Evolutionary conservation across 345 rosid species (phyloP), one percentile per base, ranked within the genome.

Genomic region (Ceriops decandra): DNA sequence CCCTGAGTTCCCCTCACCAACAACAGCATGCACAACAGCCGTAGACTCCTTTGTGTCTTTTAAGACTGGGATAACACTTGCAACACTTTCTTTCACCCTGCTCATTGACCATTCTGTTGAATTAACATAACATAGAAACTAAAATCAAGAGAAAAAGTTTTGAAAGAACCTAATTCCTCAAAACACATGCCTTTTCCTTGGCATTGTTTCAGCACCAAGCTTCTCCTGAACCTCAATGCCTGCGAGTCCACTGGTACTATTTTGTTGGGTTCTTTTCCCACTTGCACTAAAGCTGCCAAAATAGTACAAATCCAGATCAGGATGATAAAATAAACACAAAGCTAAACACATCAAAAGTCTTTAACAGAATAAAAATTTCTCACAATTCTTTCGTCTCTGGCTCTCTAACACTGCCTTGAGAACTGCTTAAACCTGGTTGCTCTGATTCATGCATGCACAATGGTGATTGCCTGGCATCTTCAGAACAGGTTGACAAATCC

Each of bases 381-480:
- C 52, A 63, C 78, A 38, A 17, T 57, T 36, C 49, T 57, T 51
- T 64, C 2, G 61, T 57, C 42, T 51, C 69, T 19, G 31, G 28
- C 46, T 63, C 60, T 28, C 35, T 22, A 38, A 6, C 7, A 52
- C 52, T 65, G 28, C 63, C 63, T 52, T 8, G 54, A 20, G 67
- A 70, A 64, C 69, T 64, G 49, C 71, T 65, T 56, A 74, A 65
- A 70, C 74, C 60, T 35, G 52, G 78, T 27, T 69, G 74, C 42
- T 69, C 74, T 21, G 66, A 49, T 68, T 69, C 70, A 33, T 62
- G 30, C 33, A 58, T 24, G 26, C 63, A 52, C 33, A 38, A 27
- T 11, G 62, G 64, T 27, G 70, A 69, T 33, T 22, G 56, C 52
- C 62, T 54, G 20, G 51, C 35, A 28, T 66, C 59, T 57, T 58